Evolutionary conservation across 2,329 filamentous ascomycete genomes (phyloP).

Genomic region (Acrodontium crateriforme): DNA sequence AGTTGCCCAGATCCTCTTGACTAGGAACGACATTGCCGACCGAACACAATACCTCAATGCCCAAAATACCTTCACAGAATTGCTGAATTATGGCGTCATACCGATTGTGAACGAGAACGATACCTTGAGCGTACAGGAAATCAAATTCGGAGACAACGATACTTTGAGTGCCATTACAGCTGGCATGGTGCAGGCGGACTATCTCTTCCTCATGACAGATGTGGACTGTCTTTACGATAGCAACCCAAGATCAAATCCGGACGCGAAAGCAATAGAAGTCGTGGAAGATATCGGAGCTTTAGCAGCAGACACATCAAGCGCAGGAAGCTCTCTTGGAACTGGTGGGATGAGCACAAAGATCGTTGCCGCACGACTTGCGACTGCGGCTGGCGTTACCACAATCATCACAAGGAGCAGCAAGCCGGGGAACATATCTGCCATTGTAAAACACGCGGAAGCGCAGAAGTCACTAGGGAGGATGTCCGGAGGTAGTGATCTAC

Average conservation of each 20-base stretch:
- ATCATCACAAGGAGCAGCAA: conserved; percentile 90
- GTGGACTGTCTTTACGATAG: conserved; percentile 96
- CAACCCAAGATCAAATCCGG: conserved; percentile 73
- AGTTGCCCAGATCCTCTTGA: conserved; percentile 86
- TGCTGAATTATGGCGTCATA: conserved; percentile 89
- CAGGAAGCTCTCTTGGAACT: conserved; percentile 78
- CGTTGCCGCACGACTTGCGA: conserved; percentile 78
- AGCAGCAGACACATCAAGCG: conserved; percentile 78
- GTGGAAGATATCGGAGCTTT: conserved; percentile 77
- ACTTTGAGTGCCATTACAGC: conserved; percentile 93
- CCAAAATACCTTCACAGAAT: conserved; percentile 82
- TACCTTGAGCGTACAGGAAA: conserved; percentile 90
- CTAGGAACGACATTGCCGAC: conserved; percentile 92
- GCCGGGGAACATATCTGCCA: conserved; percentile 78
- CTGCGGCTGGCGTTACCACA: conserved; percentile 87
- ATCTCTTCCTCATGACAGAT: conserved; percentile 96
- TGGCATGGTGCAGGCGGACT: conserved; percentile 92
- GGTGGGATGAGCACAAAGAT: conserved; percentile 98
- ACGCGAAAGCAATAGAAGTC: conserved; percentile 80
- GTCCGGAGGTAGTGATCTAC: conserved; percentile 14
- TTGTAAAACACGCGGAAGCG: conserved; percentile 67
- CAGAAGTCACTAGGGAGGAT: conserved; percentile 29
- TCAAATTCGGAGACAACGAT: conserved; percentile 99
- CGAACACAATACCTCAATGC: conserved; percentile 91
- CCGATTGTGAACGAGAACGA: conserved; percentile 99